Evolutionary conservation across 257 asterid species (phyloP), one percentile per base, ranked within the genome.

Genomic region (Primulina huaijiensis): DNA sequence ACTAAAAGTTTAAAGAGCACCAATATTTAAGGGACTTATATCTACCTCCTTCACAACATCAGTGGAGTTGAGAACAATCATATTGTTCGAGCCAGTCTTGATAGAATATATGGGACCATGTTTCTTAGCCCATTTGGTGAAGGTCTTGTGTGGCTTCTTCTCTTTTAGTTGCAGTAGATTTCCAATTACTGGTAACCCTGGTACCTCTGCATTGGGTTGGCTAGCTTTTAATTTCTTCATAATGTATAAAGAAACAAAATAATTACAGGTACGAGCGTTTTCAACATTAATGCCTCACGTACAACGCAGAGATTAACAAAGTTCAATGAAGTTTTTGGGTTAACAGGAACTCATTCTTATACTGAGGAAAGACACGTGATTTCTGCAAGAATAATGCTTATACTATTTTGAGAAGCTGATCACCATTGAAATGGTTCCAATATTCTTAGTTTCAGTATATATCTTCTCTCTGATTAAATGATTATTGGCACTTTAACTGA

Each of bases 141-240:
- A 88, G 16, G 95, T 88, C 79, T 70, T 88, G 74, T 86, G 81
- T 4, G 95, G 95, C 67, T 84, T 88, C 77, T 86, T 88, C 85
- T 88, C 92, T 62, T 83, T 88, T 74, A 88, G 20, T 78, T 88
- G 92, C 55, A 88, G 83, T 72, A 88, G 68, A 77, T 88, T 88
- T 21, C 95, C 95, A 1, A 88, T 67, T 78, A 84, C 79, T 2
- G 92, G 95, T 50, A 84, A 20, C 23, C 95, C 92, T 16, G 92
- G 87, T 25, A 88, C 77, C 76, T 21, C 95, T 88, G 85, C 88
- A 82, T 43, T 61, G 35, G 75, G 72, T 53, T 30, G 61, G 74
- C 62, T 62, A 65, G 59, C 67, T 35, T 62, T 31, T 57, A 73
- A 46, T 46, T 27, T 62, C 60, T 33, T 34, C 37, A 46, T 31